These are phyloP conservation scores for Geranium brycei DNA, from an alignment of 345 rosid species.

Conservation along the genomic window DNA sequence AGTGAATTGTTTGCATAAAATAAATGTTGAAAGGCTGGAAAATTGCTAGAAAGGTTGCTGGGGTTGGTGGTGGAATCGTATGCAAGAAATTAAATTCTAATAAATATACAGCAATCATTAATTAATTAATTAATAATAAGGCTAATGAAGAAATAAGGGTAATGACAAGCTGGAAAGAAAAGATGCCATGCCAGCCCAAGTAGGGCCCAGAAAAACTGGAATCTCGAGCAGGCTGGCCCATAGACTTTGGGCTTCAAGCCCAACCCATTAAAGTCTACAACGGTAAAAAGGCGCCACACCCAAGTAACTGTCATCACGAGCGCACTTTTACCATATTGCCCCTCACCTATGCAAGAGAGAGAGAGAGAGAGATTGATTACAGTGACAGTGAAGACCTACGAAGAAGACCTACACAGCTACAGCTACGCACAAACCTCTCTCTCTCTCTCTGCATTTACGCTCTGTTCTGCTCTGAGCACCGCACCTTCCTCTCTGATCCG, in stretches of 20 bases:
- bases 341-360: not conserved
- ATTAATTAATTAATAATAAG: too few species aligned
- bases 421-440: not conserved
- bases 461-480: not conserved
- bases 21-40: too few species aligned
- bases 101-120: too few species aligned
- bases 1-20: too few species aligned
- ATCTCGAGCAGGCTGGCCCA: not conserved
- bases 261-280: not conserved
- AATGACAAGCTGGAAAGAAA: not conserved
- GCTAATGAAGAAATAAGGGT: too few species aligned
- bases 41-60: too few species aligned
- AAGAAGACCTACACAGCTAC: not conserved
- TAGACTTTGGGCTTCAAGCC: not conserved
- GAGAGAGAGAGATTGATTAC: too few species aligned
- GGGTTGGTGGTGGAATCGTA: too few species aligned
- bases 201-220: not conserved
- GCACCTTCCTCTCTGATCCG: slow-evolving; percentile 1
- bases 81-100: too few species aligned
- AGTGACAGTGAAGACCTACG: too few species aligned
- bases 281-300: not conserved
- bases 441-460: not conserved
- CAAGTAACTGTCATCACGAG: not conserved
- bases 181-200: not conserved
- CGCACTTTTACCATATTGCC: not conserved